Evolutionary conservation across 2,329 filamentous ascomycete genomes (phyloP).

Genomic region (Fusarium sp.): DNA sequence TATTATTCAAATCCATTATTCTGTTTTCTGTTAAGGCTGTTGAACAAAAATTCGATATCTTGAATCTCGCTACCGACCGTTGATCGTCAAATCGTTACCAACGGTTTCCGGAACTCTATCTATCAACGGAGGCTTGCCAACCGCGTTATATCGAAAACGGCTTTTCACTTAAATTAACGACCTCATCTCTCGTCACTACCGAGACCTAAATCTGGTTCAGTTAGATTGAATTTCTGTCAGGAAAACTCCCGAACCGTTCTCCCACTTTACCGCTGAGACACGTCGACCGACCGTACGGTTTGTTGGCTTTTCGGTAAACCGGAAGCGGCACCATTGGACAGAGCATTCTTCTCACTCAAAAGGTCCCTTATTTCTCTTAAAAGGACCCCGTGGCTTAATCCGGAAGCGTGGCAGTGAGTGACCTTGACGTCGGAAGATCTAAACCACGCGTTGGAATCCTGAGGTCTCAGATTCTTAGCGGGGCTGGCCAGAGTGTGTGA

Average conservation of each 20-base stretch:
- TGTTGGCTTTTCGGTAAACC: slow-evolving; percentile 22
- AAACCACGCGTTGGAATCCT: slow-evolving; percentile 45
- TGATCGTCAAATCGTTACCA: slow-evolving; percentile 27
- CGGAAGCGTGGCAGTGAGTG: slow-evolving; percentile 40
- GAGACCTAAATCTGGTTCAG: slow-evolving; percentile 22
- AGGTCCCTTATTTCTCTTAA: slow-evolving; percentile 10
- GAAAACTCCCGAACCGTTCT: slow-evolving; percentile 21
- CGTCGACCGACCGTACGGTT: slow-evolving; percentile 25
- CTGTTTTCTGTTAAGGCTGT: slow-evolving; percentile 3
- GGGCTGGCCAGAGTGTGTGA: slow-evolving; percentile 40
- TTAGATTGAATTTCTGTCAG: slow-evolving; percentile 19
- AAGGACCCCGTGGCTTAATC: slow-evolving; percentile 36
- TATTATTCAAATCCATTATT: slow-evolving; percentile 6
- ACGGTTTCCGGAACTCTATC: slow-evolving; percentile 30
- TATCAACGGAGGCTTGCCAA: slow-evolving; percentile 18
- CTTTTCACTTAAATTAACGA: slow-evolving; percentile 7
- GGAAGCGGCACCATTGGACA: slow-evolving; percentile 37
- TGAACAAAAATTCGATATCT: slow-evolving; percentile 1
- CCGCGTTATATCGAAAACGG: slow-evolving; percentile 9
- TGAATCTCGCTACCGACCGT: slow-evolving; percentile 20
- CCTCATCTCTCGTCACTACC: slow-evolving; percentile 4
- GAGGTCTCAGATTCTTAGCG: slow-evolving; percentile 45
- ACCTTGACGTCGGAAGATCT: slow-evolving; percentile 24
- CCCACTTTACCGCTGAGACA: slow-evolving; percentile 44
- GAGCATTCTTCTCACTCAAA: slow-evolving; percentile 36